Evolutionary conservation across 176 grass and related monocot species (phyloP), one percentile per base, ranked within the genome.

Genomic region (Eleusine indica): DNA sequence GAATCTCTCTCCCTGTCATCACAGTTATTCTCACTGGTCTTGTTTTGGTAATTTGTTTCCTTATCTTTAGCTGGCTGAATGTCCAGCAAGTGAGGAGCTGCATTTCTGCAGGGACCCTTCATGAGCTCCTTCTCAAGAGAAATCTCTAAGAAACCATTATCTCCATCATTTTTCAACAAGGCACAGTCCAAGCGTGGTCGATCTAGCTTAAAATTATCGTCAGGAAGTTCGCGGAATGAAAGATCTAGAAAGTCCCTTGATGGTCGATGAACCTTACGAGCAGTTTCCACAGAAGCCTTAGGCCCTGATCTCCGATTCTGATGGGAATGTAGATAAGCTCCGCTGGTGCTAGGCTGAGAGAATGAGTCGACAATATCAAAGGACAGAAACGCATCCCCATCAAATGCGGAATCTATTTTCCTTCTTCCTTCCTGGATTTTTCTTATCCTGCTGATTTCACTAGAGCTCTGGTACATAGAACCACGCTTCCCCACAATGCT

Each of bases 381-480:
- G 3, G 93, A 99, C 73, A 96, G 66, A 80, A 89, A 99, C 0
- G 81, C 87, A 17, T 90, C 89, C 38, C 76, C 76, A 18, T 84
- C 71, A 9, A 76, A 68, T 39, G 57, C 86, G n/a, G 73, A 88
- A 82, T 99, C 96, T 42, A 96, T 65, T 80, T 96, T 96, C 85
- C 87, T 94, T 74, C 96, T 93, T 49, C 87, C 93, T 73, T 94
- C 83, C 42, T 66, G 56, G 25, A 87, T 61, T 17, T 89, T 94
- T 46, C 71, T 94, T 74, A 99, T 92, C 32, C 78, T 89, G 73
- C 69, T 88, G 17, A 99, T 92, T 77, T 99, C 96, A 56, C 85
- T 83, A 9, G 96, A 96, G 89, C 91, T 95, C 76, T 99, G 96
- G 82, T 99, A 99, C 86, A 99, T 89, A 41, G 96, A 99, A 77